Evolutionary conservation across 164 flowering plant species (phyloP), one percentile per base, ranked within the genome.

Genomic region (Echeveria elegans): DNA sequence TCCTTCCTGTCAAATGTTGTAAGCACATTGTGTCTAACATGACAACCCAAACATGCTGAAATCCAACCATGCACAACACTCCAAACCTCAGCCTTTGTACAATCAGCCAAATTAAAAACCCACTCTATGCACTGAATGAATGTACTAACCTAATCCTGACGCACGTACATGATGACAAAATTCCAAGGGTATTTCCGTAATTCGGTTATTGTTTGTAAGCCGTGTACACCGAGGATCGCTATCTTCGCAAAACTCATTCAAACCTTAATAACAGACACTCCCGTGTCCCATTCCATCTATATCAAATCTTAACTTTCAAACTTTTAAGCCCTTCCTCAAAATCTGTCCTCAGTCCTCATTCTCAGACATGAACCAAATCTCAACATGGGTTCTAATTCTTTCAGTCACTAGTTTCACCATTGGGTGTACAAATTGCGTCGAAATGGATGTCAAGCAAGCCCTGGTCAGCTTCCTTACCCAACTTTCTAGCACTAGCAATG

Each of bases 371-470:
- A 69, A 69, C 6, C 72, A 64, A 71, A 62, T 69, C 37, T 36
- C 74, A 19, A 37, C 70, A 47, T 77, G 81, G 79, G 77, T 67
- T 19, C 38, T 81, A 7, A 26, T 53, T 53, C 9, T 23, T 9
- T 24, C 60, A 53, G 29, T 53, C 12, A 48, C 24, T 19, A n/a
- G 56, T 48, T 48, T 48, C 24, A 10, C 60, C 60, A 11, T 26
- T 53, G 60, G 60, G 30, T 23, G 30, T 53, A 53, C 11, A 23
- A 53, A 53, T 11, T 53, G 60, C 29, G 30, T 53, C 15, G 67
- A 65, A 65, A 19, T 41, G 1, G 67, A 48, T 41, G 67, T 45
- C 32, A 66, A 34, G 61, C 69, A 52, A 32, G 69, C 29, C 23
- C 62, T 66, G 32, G 6, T 30, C 61, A 14, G 29, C 47, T 34